Evolutionary conservation across 2,329 filamentous ascomycete species (phyloP), one percentile per base, ranked within the genome.

Genomic region (Fusarium sp.): DNA sequence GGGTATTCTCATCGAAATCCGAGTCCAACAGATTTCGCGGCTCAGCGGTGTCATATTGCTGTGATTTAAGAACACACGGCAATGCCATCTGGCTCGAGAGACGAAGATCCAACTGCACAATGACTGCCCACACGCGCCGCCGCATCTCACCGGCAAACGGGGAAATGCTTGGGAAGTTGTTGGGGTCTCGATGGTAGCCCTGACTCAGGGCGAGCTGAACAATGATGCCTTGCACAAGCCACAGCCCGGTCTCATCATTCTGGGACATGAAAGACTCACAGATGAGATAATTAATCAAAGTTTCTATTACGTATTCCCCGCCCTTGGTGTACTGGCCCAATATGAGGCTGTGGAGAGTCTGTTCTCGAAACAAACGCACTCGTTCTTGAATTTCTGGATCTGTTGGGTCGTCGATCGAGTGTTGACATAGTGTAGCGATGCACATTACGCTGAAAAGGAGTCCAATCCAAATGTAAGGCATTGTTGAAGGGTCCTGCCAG

Each of bases 41-140:
- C 33, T 63, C 20, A 36, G 45, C 45, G 20, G 70, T 71, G 8
- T 73, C 70, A 15, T 57, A 57, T 20, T 73, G 66, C 11, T 45
- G 56, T 39, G 41, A 51, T 41, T 28, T 48, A 47, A 60, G 63
- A 26, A 48, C 26, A 33, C 66, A 61, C 22, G 67, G 72, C 24
- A 93, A 82, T 4, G 90, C 91, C 54, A 91, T 85, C 77, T 92
- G 89, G 76, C 91, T 91, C 9, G 89, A 88, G 26, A 90, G 88
- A 14, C 91, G 79, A 11, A 91, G 80, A 77, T 93, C 91, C 39
- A 91, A 84, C 76, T 90, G 88, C 26, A 83, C 78, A 12, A 85
- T 83, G 39, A 87, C 79, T 67, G 85, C 83, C 87, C 87, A 89
- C 59, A 86, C 75, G 15, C 86, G 82, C 39, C 85, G 81, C 15